These are phyloP conservation scores for Rhizoclosmatium globosum DNA, from an alignment of 192 early-diverging fungal genomes.

Conservation along the genomic window DNA sequence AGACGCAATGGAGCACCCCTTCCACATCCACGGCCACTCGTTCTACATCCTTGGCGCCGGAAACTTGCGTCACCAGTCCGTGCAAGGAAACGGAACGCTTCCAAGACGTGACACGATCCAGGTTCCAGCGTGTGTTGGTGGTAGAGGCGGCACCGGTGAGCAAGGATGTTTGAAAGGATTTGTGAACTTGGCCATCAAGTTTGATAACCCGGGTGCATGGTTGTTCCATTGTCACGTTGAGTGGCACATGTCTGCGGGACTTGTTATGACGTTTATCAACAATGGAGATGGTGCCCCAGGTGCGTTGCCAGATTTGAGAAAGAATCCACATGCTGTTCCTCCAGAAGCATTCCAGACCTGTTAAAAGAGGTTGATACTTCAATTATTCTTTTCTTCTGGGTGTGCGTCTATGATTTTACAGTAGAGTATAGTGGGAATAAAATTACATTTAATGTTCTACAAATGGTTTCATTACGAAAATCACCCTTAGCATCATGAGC, in stretches of 20 bases:
- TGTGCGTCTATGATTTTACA: no score
- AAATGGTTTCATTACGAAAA: no score
- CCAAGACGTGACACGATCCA: slow-evolving; percentile 77
- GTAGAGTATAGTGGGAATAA: no score
- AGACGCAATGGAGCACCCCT: slow-evolving; percentile 71
- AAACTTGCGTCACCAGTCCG: neutral
- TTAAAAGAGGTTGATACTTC: neutral
- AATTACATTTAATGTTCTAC: no score
- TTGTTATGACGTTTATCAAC: slow-evolving; percentile 73
- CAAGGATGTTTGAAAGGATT: neutral
- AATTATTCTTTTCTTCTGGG: no score
- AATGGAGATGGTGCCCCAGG: neutral
- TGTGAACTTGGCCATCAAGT: slow-evolving; percentile 5
- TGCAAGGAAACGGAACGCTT: slow-evolving; percentile 56
- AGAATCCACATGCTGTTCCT: neutral
- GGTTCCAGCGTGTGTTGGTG: slow-evolving; percentile 51
- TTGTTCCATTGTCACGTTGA: slow-evolving; percentile 79
- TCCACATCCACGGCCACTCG: slow-evolving; percentile 85
- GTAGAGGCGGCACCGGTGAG: neutral
- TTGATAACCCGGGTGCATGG: slow-evolving; percentile 84
- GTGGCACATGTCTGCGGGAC: slow-evolving; percentile 76
- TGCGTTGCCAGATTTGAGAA: neutral
- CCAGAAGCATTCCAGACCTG: neutral
- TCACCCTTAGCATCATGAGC: no score
- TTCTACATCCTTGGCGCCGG: slow-evolving; percentile 70